Evolutionary conservation across 208 protist species (phyloP).

Genomic region (Jaenimonas drosophilae): DNA sequence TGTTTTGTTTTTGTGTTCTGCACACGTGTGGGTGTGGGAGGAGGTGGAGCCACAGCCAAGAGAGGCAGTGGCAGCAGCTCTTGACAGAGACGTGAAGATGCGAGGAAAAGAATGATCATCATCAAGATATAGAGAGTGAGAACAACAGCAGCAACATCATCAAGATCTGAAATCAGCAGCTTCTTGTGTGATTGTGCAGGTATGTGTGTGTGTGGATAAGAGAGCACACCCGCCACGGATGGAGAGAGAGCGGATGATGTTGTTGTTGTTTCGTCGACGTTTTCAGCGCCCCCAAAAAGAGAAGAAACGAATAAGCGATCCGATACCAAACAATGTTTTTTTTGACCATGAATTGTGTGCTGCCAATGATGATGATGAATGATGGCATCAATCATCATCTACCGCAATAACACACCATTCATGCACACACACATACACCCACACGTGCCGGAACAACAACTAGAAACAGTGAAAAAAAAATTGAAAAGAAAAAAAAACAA

Average conservation of each 20-base stretch:
- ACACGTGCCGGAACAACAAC: neutral
- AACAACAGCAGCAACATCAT: no score
- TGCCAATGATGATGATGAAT: neutral
- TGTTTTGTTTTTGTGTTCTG: no score
- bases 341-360: neutral
- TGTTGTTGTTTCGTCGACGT: neutral
- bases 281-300: no score
- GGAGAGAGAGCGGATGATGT: neutral
- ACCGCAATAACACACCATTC: neutral
- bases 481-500: slow-evolving; percentile 3
- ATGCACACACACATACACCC: neutral
- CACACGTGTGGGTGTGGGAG: no score
- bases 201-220: neutral
- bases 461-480: neutral
- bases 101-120: no score
- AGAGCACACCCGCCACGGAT: neutral
- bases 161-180: neutral
- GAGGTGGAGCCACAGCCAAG: no score
- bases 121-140: no score
- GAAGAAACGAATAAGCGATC: neutral
- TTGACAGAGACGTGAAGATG: no score
- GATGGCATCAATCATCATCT: neutral
- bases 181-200: neutral
- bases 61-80: no score
- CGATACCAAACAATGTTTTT: neutral